These are phyloP conservation scores for Thalassiosira livingstoniorum DNA, from an alignment of 352 stramenopile genomes.

Conservation along the genomic window DNA sequence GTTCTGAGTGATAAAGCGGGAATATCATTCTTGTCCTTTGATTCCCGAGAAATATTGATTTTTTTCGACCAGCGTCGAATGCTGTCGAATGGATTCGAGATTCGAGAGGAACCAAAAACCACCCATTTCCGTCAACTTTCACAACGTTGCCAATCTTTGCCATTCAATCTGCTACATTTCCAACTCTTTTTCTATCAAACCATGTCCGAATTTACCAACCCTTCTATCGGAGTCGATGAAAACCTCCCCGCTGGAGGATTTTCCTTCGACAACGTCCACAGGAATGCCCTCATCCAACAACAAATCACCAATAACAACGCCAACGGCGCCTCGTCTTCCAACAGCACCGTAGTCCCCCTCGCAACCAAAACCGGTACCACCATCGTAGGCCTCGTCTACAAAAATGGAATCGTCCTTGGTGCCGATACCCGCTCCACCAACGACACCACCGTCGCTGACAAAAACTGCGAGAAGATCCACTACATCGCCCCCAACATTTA, in stretches of 20 bases:
- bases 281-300: slow-evolving; percentile 90
- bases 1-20: no score
- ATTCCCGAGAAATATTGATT: no score
- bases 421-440: slow-evolving; percentile 97
- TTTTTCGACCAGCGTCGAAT: no score
- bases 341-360: slow-evolving; percentile 69
- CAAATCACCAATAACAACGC: slow-evolving; percentile 74
- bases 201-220: slow-evolving; percentile 66
- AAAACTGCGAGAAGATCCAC: slow-evolving; percentile 99
- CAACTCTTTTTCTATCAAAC: no score
- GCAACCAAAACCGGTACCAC: slow-evolving; percentile 96
- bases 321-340: slow-evolving; percentile 87
- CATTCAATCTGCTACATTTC: no score
- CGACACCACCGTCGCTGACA: slow-evolving; percentile 96
- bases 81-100: no score
- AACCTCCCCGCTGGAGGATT: slow-evolving; percentile 52
- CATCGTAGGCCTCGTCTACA: slow-evolving; percentile 96
- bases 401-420: slow-evolving; percentile 96
- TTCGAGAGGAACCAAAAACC: no score
- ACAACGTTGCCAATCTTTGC: no score
- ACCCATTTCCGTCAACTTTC: no score
- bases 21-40: no score
- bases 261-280: slow-evolving; percentile 93
- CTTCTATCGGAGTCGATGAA: slow-evolving; percentile 8
- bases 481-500: slow-evolving; percentile 99